Base-by-base conservation (phyloP, 768 basidiomycete species). In the Xerocomus brunneocitrinus region DNA sequence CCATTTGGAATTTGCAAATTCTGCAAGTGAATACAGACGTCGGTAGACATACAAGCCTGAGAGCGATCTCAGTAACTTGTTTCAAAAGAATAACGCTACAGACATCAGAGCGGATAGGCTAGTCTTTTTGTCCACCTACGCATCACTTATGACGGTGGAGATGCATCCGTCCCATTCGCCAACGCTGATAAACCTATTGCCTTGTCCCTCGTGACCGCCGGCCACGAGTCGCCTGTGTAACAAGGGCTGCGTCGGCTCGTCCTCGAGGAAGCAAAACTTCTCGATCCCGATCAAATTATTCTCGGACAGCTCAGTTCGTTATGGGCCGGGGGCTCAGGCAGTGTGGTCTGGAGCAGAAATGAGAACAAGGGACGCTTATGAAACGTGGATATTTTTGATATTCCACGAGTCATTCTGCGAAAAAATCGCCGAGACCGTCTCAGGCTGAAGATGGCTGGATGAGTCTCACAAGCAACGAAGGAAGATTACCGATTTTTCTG, bases 401-500 rank as follows among this genome's bases (percentile, higher is more conserved):
- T 58, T 56, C 56, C 59, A 64, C 54, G 5, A 58, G 57, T 31
- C 54, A 57, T 4, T 30, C 42, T 8, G 27, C 54, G 9, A 60
- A 47, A 24, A 36, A 38, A 41, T 65, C 54, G 3, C 49, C 49
- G 22, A 59, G 49, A 9, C 63, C 58, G 41, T 65, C 58, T 28
- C 57, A 22, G 9, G 61, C 63, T 60, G 35, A 10, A 24, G 3
- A 42, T 0, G 14, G 8, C 19, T n/a, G 9, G 5, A 16, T 13
- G 7, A 14, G 35, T 3, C 35, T 36, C 35, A 16, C 5, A 36
- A 3, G 6, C 35, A 19, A 22, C 13, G 27, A 34, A 8, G 2
- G 2, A 3, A 16, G 16, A 58, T 52, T 40, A 53, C 63, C 64
- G 36, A 58, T 61, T 14, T 57, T 57, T n/a, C 59, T 66, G 41